Evolutionary conservation across 2,329 filamentous ascomycete species (phyloP).

Genomic region (Ophiostoma ulmi): DNA sequence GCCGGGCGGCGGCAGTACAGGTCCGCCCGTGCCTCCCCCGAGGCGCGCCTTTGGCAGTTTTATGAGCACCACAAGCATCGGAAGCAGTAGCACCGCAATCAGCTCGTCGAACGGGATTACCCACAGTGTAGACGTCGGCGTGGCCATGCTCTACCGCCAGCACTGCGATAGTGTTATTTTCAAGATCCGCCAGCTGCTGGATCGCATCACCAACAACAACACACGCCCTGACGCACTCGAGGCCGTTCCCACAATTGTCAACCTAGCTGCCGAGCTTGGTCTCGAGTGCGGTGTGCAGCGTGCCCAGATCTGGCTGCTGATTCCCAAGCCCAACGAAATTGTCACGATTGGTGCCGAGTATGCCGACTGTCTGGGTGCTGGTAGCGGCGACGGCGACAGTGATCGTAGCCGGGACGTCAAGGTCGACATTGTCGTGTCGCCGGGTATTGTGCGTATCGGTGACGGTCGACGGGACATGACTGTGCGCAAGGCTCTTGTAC

Average conservation of each 20-base stretch:
- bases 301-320: conserved; percentile 19
- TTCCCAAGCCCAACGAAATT: conserved; percentile 4
- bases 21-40: neutral
- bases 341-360: conserved; percentile 24
- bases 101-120: neutral
- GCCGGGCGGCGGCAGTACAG: neutral
- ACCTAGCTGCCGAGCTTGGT: conserved; percentile 23
- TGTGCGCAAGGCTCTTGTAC: conserved; percentile 20
- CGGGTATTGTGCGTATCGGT: conserved; percentile 24
- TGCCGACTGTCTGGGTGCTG: conserved; percentile 20
- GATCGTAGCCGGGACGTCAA: neutral
- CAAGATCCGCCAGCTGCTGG: conserved; percentile 18
- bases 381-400: conserved; percentile 15
- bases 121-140: neutral
- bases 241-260: conserved; percentile 19
- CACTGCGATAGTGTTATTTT: conserved; percentile 18
- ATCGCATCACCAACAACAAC: conserved; percentile 20
- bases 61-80: neutral
- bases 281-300: conserved; percentile 27
- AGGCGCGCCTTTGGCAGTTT: conserved; percentile 1
- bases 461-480: conserved; percentile 24
- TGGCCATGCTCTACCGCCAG: conserved; percentile 17
- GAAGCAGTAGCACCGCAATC: neutral
- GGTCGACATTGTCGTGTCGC: conserved; percentile 25
- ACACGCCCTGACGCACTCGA: conserved; percentile 17